Base-by-base conservation (phyloP, 2,329 filamentous ascomycete genomes). In the Arachnomyces sp. region DNA sequence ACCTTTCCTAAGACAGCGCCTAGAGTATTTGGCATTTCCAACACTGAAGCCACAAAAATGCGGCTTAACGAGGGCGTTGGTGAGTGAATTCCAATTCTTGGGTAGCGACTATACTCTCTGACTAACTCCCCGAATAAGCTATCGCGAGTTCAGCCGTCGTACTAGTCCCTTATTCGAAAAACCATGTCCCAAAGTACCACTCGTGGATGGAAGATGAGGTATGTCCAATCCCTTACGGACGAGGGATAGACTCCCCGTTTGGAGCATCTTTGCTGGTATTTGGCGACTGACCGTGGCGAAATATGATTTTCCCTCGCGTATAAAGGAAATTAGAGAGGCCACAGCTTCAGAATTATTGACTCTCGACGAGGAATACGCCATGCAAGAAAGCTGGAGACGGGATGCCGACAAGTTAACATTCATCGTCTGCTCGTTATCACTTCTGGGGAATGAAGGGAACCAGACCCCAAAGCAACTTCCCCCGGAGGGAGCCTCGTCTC, bases 381-480 rank as follows among this genome's bases (percentile, higher is more conserved):
- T 95, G 80, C 90, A 95, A 61, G 66, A 67, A n/a, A 86, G 80
- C 48, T 96, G 90, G 90, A 80, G 88, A 29, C 67, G 67, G 14
- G 84, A 92, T 31, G 63, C 67, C 17, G 89, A 96, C 64, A 96
- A 96, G 65, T 63, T 96, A 45, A 96, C 90, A 0, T 96, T 95
- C 52, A 94, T 96, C 58, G 64, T 84, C 39, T 94, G 87, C 56
- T 65, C 71, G 7, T 73, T 77, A 0, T 44, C 58, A 1, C 13
- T 47, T 44, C 28, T 33, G 39, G 25, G 7, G 7, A 18, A 18
- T 11, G 17, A 50, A 4, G 25, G 35, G 12, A 11, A 20, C 16
- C 30, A 34, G 28, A 36, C 18, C n/a, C n/a, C 15, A 34, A 35
- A 28, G 18, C 11, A 31, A 9, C n/a, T 48, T 7, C 34, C 43